Base-by-base conservation (phyloP, 257 asterid species). In the Fraxinus excelsior region DNA sequence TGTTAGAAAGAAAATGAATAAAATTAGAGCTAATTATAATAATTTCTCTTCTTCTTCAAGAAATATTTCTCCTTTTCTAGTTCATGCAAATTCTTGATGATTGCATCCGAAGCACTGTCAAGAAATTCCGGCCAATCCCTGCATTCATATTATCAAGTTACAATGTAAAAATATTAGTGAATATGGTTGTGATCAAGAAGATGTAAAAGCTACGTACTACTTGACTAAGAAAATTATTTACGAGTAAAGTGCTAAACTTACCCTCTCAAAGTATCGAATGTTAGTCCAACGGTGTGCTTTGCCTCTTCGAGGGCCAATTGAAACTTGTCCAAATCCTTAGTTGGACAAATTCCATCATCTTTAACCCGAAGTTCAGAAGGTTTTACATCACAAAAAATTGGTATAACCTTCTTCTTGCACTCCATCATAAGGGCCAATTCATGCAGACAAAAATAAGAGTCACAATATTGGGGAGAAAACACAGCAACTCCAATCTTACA, bases 51-150 rank as follows among this genome's bases (percentile, higher is more conserved):
- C 16, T 62, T 62, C 68, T 25, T 62, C 34, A 26, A 9, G 35
- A 23, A 62, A 62, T 25, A 26, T 9, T 62, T 62, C 53, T 85
- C 90, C 71, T 81, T 90, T 81, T 90, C 94, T 77, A 89, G 80
- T 80, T 94, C 97, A 19, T 85, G 74, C 92, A 94, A 73, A 75
- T 92, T 94, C 92, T 86, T 78, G 80, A 94, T 76, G 84, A 92
- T 91, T 74, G 89, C 97, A 64, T 90, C 92, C 2, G 92, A 80
- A 9, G 97, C 94, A 72, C 71, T 82, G 14, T 73, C 89, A 0
- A 94, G 82, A 78, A 94, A 92, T 3, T 90, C 96, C 40, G 92
- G 77, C 97, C 97, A 92, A 67, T 92, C 96, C 86, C 97, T 92
- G 78, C 21, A 38, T 53, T n/a, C 26, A 53, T 21, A 53, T 25